phyloP scores from a whole-genome alignment of 1,284 basidiomycete species.

The Trametes sp. region DNA sequence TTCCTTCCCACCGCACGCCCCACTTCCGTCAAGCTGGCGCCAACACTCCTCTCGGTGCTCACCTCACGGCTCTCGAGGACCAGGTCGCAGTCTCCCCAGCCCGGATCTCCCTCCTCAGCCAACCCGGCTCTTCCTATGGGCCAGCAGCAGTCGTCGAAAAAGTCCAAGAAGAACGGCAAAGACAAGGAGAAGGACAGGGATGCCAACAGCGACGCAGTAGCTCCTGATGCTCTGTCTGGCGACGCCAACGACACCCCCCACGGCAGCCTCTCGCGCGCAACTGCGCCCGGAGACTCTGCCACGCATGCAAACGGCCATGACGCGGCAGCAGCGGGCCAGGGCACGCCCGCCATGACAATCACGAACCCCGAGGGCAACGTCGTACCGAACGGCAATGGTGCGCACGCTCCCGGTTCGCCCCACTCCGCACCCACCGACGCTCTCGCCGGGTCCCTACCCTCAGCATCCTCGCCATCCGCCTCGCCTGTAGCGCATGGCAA shows the following conservation, averaged over 20 bases:
- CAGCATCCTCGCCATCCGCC: slow-evolving; percentile 39
- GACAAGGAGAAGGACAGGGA: slow-evolving; percentile 75
- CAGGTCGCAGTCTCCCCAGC: slow-evolving; percentile 73
- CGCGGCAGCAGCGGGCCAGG: slow-evolving; percentile 29
- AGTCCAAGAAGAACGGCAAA: slow-evolving; percentile 70
- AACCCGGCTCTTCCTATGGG: slow-evolving; percentile 65
- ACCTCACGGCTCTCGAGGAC: slow-evolving; percentile 73
- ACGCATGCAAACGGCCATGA: slow-evolving; percentile 31
- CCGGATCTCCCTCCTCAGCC: slow-evolving; percentile 45
- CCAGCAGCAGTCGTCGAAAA: slow-evolving; percentile 78
- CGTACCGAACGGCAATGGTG: slow-evolving; percentile 41
- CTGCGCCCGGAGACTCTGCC: slow-evolving; percentile 40
- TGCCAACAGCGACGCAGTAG: slow-evolving; percentile 40
- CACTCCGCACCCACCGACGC: slow-evolving; percentile 43
- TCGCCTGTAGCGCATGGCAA: slow-evolving; percentile 47
- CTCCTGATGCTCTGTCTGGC: slow-evolving; percentile 43
- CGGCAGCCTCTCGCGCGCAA: slow-evolving; percentile 52
- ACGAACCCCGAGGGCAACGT: slow-evolving; percentile 56
- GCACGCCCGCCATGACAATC: slow-evolving; percentile 56
- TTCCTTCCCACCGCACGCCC: slow-evolving; percentile 28
- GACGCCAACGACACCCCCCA: slow-evolving; percentile 53
- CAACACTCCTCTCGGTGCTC: slow-evolving; percentile 78
- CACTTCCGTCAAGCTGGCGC: slow-evolving; percentile 70
- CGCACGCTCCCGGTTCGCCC: slow-evolving; percentile 50
- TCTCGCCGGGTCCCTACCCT: slow-evolving; percentile 36